phyloP scores from a whole-genome alignment of 495 filamentous ascomycete species.

The Lasiosphaeria hispida region DNA sequence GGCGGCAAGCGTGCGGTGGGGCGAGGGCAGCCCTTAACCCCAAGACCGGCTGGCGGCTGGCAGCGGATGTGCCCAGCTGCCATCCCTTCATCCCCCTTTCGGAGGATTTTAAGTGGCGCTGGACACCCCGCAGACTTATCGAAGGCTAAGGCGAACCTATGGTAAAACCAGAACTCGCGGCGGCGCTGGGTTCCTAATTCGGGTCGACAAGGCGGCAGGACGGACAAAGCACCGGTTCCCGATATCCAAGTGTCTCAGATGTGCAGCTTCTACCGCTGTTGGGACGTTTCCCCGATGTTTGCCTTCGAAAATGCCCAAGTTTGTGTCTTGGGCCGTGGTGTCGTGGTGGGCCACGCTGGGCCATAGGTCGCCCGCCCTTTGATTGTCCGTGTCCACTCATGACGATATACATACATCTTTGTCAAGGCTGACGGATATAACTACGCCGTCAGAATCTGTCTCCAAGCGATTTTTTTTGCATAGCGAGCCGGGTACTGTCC shows the following conservation, averaged over 20 bases:
- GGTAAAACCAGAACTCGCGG: not conserved
- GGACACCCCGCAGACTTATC: no score
- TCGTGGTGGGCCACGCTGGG: not conserved
- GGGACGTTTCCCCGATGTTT: not conserved
- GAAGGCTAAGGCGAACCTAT: not conserved
- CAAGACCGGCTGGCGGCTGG: not conserved
- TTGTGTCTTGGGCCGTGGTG: no score
- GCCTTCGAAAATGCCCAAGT: not conserved
- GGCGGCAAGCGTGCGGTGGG: not conserved
- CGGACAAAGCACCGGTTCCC: not conserved
- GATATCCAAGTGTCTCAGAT: not conserved
- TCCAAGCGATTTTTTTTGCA: not conserved
- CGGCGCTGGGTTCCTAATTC: constrained; percentile 18
- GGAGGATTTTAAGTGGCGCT: no score
- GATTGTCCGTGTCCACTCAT: not conserved
- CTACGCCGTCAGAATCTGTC: no score
- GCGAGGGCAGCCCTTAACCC: no score
- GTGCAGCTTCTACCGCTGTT: no score
- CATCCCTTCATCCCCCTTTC: no score
- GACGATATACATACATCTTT: not conserved
- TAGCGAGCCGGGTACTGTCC: not conserved
- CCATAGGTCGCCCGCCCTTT: not conserved
- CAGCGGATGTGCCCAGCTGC: not conserved
- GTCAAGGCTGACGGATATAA: no score
- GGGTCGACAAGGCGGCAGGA: not conserved